These are phyloP conservation scores for Delonix regia DNA, from an alignment of 306 rosid genomes.

Conservation along the genomic window DNA sequence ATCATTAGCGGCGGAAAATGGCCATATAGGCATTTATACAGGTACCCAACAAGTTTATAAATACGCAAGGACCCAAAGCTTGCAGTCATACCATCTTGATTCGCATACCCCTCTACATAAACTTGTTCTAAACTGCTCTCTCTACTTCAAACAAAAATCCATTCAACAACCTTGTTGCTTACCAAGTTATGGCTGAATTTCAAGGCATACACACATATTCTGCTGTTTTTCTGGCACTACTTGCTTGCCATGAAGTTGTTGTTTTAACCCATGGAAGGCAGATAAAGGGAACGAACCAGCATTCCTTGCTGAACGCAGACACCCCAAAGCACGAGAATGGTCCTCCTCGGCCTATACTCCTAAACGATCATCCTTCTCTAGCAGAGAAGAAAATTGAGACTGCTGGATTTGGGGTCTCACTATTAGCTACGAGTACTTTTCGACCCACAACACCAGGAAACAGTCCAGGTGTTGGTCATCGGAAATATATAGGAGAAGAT, in stretches of 20 bases:
- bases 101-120: neutral
- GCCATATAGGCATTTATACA: neutral
- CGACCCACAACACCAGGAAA: conserved; percentile 65
- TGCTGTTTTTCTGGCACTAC: conserved; percentile 28
- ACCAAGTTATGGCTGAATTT: conserved; percentile 30
- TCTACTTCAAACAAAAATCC: conserved; percentile 1
- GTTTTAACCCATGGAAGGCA: conserved; percentile 35
- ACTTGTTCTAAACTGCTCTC: neutral
- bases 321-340: neutral
- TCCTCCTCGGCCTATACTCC: neutral
- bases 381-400: conserved; percentile 16
- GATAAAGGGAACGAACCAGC: conserved; percentile 27
- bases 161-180: neutral
- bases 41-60: conserved; percentile 18
- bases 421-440: conserved; percentile 24
- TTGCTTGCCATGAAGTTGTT: conserved; percentile 19
- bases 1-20: conserved; percentile 14
- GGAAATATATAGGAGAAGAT: neutral
- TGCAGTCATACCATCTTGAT: neutral
- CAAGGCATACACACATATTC: neutral
- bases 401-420: neutral
- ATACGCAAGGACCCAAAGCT: conserved; percentile 28
- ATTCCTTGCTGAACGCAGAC: conserved; percentile 11
- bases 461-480: conserved; percentile 53
- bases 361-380: conserved; percentile 12